These are phyloP conservation scores for Polygonum aviculare DNA, from an alignment of 148 eudicot genomes.

Conservation along the genomic window DNA sequence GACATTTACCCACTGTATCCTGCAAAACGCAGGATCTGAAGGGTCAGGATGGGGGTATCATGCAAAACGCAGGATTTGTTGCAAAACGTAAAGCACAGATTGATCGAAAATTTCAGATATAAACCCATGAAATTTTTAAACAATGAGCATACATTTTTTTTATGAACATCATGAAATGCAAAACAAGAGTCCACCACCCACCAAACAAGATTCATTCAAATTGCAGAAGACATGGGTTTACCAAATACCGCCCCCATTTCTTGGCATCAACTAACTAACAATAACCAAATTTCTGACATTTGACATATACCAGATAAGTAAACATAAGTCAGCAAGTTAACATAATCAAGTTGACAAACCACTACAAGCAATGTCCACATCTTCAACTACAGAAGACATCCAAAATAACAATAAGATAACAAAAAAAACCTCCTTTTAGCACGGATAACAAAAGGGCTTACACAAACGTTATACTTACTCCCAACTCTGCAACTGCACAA, in stretches of 20 bases:
- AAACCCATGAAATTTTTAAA: no score
- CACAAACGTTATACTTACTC: constrained; percentile 7
- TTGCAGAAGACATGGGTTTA: no score
- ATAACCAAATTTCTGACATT: constrained; percentile 5
- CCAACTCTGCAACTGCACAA: constrained; percentile 12
- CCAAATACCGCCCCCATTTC: not conserved
- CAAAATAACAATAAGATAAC: not conserved
- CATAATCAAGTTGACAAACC: not conserved
- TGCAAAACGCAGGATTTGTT: no score
- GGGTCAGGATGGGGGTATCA: no score
- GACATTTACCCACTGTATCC: no score
- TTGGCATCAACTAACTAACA: not conserved
- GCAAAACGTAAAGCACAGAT: no score
- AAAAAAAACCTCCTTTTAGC: not conserved
- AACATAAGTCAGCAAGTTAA: constrained; percentile 1
- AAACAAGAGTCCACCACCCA: not conserved
- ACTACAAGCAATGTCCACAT: not conserved
- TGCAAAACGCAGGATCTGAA: no score
- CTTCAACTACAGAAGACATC: not conserved
- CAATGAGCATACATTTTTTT: not conserved
- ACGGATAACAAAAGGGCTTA: constrained; percentile 1
- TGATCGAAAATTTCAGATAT: no score
- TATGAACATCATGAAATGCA: not conserved
- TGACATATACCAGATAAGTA: constrained; percentile 5
- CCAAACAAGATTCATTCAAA: not conserved